Base-by-base conservation (phyloP, 768 basidiomycete species). In the Mycena olivaceomarginata region DNA sequence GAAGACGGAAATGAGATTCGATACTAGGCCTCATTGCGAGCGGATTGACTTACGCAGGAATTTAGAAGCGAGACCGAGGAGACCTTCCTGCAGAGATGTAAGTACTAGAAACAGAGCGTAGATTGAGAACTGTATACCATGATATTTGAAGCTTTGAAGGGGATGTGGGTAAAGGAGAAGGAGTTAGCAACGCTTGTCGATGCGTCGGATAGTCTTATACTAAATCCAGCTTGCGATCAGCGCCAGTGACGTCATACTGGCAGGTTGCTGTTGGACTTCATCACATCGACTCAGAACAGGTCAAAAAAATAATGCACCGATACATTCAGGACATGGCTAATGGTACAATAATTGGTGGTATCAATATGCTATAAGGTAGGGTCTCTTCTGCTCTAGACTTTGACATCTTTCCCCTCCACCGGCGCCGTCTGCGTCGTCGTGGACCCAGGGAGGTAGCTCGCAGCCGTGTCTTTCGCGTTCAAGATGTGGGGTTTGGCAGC, bases 41-140 rank as follows among this genome's bases (percentile, higher is more conserved):
- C 9, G 25, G 16, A 53, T 20, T 18, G 6, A 63, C 71, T 22
- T 13, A 76, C 77, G 25, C 31, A 76, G 60, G 31, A 79, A 74
- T 56, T 70, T 25, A 25, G 25, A 25, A 25, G 78, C 78, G 59
- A 79, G 11, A 11, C 39, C 63, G 37, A 76, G 37, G 41, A 79
- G 53, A 0, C 8, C 8, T 4, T 74, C 71, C 78, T 79, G 37
- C 5, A n/a, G 31, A 41, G 4, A 41, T 74, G 66, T 65, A 10
- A 41, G 62, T 4, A 25, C 15, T 7, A 13, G 25, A 1, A 79
- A 78, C 25, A 79, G 78, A 51, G 39, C 51, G 37, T 18, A 40
- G 48, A 5, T 5, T 31, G 2, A 22, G 20, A 43, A 69, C n/a
- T n/a, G n/a, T 88, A 79, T 81, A 95, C 97, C 97, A 98, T 39